Evolutionary conservation across 345 rosid genomes (phyloP), one percentile per base, ranked within the genome.

Genomic region (Eucalyptus tenuipes): DNA sequence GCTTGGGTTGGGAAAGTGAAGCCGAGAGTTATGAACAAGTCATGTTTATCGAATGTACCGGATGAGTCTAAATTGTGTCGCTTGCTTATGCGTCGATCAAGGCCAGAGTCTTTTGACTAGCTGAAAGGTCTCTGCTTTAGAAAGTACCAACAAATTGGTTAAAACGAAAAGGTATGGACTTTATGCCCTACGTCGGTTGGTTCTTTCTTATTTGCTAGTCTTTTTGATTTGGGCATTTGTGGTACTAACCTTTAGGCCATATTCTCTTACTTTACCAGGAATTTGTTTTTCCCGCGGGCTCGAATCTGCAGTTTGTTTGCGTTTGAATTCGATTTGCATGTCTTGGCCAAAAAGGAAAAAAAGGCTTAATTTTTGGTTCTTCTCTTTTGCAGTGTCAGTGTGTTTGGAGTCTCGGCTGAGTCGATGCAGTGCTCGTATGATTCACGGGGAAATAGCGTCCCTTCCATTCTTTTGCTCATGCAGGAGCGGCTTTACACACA

Each of bases 371-470:
- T 44, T 44, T 31, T 47, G 42, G 87, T 4, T 88, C 85, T 88
- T 55, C 87, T 81, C 75, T 44, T 88, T 84, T 93, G 91, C 93
- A 98, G 99, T 90, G 99, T 94, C 87, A 98, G 96, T 37, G 98
- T 98, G 86, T 98, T 98, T 92, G 99, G 99, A 15, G 99, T 98
- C 86, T 98, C 99, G 8, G 98, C 99, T 5, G 98, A 96, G 85
- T 97, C 99, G 50, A 97, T 97, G 99, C 99, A 97, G 89, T 95
- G 98, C 87, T 93, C 97, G 42, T 96, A 85, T 45, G 99, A 98
- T 57, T 91, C 94, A 12, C 95, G 91, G 91, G 98, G 99, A 33
- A 96, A 96, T 89, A 96, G 99, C 87, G 96, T 98, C 64, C 99
- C 99, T 81, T 96, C 99, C 68, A 98, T 98, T 91, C 96, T 98